A percentile compares a stretch with the other conserved stretches of the same genome.
Evolutionary conservation across 2,329 filamentous ascomycete genomes (phyloP).

Genomic region (Arthrobotrys megalospora): DNA sequence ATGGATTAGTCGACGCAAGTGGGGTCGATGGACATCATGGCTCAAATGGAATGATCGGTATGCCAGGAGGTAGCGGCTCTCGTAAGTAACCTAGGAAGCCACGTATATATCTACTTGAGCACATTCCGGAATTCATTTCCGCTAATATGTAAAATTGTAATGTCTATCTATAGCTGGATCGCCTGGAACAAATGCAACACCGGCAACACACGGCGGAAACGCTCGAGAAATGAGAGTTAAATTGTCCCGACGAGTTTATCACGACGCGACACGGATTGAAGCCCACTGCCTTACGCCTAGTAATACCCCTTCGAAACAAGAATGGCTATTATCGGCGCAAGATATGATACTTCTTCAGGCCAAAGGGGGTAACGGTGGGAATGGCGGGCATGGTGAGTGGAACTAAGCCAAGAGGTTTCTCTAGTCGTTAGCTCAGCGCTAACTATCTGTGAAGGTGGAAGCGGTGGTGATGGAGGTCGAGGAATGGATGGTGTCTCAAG

Average conservation of each 20-base stretch:
- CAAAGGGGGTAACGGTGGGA: conserved; percentile 28
- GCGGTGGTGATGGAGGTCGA: conserved; percentile 28
- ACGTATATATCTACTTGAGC: neutral
- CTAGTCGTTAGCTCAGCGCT: neutral
- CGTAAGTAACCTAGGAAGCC: conserved; percentile 19
- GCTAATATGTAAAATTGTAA: neutral
- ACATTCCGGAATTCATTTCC: neutral
- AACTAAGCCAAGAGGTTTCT: no score
- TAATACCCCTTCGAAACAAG: conserved; percentile 37
- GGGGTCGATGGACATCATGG: conserved; percentile 29
- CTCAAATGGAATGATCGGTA: conserved; percentile 12
- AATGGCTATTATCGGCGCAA: conserved; percentile 26
- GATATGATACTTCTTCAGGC: conserved; percentile 43
- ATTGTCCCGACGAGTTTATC: neutral
- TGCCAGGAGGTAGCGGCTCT: conserved; percentile 31
- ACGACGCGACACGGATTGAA: conserved; percentile 9
- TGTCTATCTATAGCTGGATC: conserved; percentile 15
- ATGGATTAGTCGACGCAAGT: conserved; percentile 27
- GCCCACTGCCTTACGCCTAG: conserved; percentile 33
- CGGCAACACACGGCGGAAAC: conserved; percentile 25
- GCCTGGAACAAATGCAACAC: conserved; percentile 38
- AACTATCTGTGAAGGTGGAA: conserved; percentile 19
- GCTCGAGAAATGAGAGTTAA: conserved; percentile 30
- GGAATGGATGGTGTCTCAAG: conserved; percentile 30
- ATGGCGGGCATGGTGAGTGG: conserved; percentile 23